Base-by-base conservation (phyloP, 78 protist genomes). In the Dictyostelium discoideum region DNA sequence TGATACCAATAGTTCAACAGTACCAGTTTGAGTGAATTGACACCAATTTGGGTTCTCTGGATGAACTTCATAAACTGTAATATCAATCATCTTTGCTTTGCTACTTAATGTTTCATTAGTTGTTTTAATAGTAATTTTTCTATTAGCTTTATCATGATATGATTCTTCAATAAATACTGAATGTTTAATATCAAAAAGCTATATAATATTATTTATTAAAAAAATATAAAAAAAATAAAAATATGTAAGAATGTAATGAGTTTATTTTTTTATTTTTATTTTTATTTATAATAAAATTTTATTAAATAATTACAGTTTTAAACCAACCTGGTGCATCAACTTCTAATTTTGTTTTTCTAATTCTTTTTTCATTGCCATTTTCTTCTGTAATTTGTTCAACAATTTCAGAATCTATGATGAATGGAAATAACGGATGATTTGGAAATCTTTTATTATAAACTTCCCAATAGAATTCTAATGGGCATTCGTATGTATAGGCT, bases 241-340 rank as follows among this genome's bases (percentile, higher is more conserved):
- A 32, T 32, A 32, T 1, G 37, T 32, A 32, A 32, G 37, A 32
- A 32, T 32, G 1, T 1, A 32, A 32, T 32, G 37, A 32, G 5
- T 20, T 10, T 48, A 32, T 18, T 26, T 18, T 26, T 24, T 73
- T 73, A 26, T 37, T 32, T 73, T 20, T 78, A 14, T 78, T n/a
- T n/a, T n/a, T n/a, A n/a, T n/a, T n/a, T n/a, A n/a, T n/a, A n/a
- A n/a, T n/a, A n/a, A n/a, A n/a, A n/a, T n/a, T 5, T 7, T 42
- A 40, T 60, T 3, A 42, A 42, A 18, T 7, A n/a, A 20, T 29
- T 90, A 90, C 88, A 67, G 95, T 72, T 73, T 90, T 90, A 37
- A 90, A 90, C 95, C 95, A 90, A 54, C 95, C 95, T 32, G 95
- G 95, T 2, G 95, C 95, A 73, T 90, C 95, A 50, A 90, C 77